phyloP scores from a whole-genome alignment of 805 yeast species.

The Pichia occidentalis region DNA sequence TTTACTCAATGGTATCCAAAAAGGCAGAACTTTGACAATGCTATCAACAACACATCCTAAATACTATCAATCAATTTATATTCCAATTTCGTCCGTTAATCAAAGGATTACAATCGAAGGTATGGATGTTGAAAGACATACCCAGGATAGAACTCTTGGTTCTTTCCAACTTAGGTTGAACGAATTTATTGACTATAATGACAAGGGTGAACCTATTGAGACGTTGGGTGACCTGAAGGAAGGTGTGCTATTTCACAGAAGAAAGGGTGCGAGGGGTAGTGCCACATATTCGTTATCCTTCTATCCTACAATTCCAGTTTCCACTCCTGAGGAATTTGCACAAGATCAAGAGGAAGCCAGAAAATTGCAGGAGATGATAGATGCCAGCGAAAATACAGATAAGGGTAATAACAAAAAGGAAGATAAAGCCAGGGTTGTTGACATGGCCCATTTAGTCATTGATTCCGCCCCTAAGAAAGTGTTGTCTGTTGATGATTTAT shows the following conservation, averaged over 20 bases:
- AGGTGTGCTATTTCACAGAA: conserved; percentile 56
- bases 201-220: conserved; percentile 53
- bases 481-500: conserved; percentile 51
- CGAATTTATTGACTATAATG: conserved; percentile 64
- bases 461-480: conserved; percentile 39
- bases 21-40: conserved; percentile 67
- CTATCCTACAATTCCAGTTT: conserved; percentile 77
- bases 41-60: conserved; percentile 70
- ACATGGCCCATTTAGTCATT: conserved; percentile 18
- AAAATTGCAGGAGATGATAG: conserved; percentile 18
- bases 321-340: conserved; percentile 63
- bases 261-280: conserved; percentile 79
- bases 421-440: conserved; percentile 25
- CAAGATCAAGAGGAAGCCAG: conserved; percentile 40
- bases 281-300: conserved; percentile 70
- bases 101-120: conserved; percentile 81
- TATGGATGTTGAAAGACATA: conserved; percentile 78
- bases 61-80: conserved; percentile 78
- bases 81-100: conserved; percentile 75
- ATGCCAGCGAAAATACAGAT: conserved; percentile 28
- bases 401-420: conserved; percentile 19
- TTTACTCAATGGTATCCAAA: conserved; percentile 66
- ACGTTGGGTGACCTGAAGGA: conserved; percentile 50
- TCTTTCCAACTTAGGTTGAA: conserved; percentile 62
- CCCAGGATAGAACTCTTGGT: conserved; percentile 86